Base-by-base conservation (phyloP, 73 alveolate species). In the Paramecium biaurelia region DNA sequence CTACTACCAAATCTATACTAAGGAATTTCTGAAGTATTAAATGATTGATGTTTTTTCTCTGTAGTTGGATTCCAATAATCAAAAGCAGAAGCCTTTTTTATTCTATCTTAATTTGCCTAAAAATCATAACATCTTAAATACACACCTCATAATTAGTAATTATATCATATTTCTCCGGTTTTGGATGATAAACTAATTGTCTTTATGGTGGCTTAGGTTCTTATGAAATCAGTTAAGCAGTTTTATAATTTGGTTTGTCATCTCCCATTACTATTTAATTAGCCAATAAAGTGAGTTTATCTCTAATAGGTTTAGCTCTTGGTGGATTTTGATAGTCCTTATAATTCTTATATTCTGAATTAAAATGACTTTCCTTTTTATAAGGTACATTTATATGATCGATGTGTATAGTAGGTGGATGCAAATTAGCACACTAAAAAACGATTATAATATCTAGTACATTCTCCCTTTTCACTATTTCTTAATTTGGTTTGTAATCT, bases 301-400 rank as follows among this genome's bases (percentile, higher is more conserved):
- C 86, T 14, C 58, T 72, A 14, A 35, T 32, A 5, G 86, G 86
- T 34, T 72, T 72, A 5, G 70, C 90, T 43, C 41, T 38, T 34
- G 47, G 32, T 0, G 90, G 47, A 47, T 43, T 45, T 18, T 79
- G 21, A 79, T 43, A 79, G 32, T 79, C 34, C 14, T 79, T 79
- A 28, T 79, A 79, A 26, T 43, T 79, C 47, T 41, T 79, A 37
- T 79, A 79, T 79, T 79, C 90, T 0, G 90, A 43, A 43, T 79
- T 79, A 18, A 42, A 79, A 24, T 79, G 90, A 18, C 18, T 45
- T 0, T 47, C 90, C 56, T 79, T 79, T 20, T 42, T 47, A 45
- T 79, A 79, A n/a, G 90, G 90, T 18, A 79, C 90, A 79, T 79
- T 79, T 8, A 47, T 43, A 79, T 79, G 90, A 79, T 41, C 76